Percentiles rank a stretch among this genome's conserved stretches.
phyloP scores from a whole-genome alignment of 139 green algal species.

The Micromonas commoda region DNA sequence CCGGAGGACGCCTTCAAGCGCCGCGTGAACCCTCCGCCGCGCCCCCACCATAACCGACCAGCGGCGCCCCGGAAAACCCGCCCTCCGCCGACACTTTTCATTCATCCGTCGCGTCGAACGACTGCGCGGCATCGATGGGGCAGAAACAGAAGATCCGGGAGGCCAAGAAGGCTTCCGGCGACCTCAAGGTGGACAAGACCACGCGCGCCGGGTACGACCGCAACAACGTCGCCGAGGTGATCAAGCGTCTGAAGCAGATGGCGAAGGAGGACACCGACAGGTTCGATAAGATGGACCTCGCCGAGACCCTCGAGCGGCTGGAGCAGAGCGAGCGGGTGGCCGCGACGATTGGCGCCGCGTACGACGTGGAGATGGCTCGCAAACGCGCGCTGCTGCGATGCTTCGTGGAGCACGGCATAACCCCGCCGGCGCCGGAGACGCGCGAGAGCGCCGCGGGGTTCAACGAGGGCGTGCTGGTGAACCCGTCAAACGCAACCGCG shows the following conservation, averaged over 20 bases:
- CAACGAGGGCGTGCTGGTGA: not conserved
- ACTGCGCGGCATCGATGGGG: not conserved
- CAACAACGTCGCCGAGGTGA: not conserved
- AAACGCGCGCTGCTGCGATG: not conserved
- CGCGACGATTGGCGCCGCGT: not conserved
- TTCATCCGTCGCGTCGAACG: not conserved
- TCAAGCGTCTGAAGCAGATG: not conserved
- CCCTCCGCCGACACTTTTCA: not conserved
- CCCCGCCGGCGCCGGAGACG: not conserved
- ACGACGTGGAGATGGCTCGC: slow-evolving; percentile 4
- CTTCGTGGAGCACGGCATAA: not conserved
- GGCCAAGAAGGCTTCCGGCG: not conserved
- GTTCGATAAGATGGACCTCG: not conserved
- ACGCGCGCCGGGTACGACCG: not conserved
- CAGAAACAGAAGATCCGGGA: not conserved
- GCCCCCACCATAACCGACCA: no score
- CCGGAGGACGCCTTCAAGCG: no score
- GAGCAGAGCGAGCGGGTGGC: not conserved
- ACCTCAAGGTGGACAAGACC: not conserved
- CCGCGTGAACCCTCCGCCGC: no score
- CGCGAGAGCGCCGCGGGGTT: not conserved
- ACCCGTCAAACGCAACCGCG: not conserved
- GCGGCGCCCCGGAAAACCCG: not conserved
- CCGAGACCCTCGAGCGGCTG: not conserved
- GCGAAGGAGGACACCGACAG: slow-evolving; percentile 4